Evolutionary conservation across 176 grass and related monocot genomes (phyloP), one percentile per base, ranked within the genome.

Genomic region (Leersia perrieri): DNA sequence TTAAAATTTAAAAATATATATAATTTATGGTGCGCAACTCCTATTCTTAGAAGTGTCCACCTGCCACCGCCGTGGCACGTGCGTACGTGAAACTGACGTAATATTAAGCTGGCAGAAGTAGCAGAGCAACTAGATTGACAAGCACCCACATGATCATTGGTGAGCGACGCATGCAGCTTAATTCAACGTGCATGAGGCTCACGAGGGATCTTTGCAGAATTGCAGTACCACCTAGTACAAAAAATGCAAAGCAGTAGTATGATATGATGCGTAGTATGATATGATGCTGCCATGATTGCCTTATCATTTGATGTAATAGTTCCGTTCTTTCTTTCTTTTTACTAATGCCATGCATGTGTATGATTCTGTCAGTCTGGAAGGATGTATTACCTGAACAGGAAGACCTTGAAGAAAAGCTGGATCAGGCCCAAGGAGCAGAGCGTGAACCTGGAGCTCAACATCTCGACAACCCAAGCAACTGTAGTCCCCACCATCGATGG

Each of bases 341-440:
- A 31, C 38, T 84, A 83, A 88, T 84, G 63, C 33, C 32, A 60
- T 25, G 9, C 53, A 33, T 63, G 22, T 49, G 14, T 73, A 33
- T 86, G 31, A 12, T 65, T 68, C 31, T 71, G 33, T 74, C 90
- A 98, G 95, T 98, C 95, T 35, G 95, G 95, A 63, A 91, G 68
- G 86, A 98, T 98, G 85, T 98, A 98, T 83, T 98, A 98, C 92
- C 82, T 94, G 61, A 98, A 98, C 78, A 93, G 92, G 86, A 98
- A 89, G 86, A 98, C 92, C 62, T 26, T 89, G 84, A 94, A 82
- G 84, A 98, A 76, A 81, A 94, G 92, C 65, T 94, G 90, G 95
- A 82, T 81, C 41, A 85, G 80, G n/a, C 90, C 95, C 53, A 82
- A 85, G 81, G 92, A 91, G 87, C 88, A 89, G 84, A 79, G 75